Base-by-base conservation (phyloP, 2,329 filamentous ascomycete genomes). In the Aspergillus carbonarius region DNA sequence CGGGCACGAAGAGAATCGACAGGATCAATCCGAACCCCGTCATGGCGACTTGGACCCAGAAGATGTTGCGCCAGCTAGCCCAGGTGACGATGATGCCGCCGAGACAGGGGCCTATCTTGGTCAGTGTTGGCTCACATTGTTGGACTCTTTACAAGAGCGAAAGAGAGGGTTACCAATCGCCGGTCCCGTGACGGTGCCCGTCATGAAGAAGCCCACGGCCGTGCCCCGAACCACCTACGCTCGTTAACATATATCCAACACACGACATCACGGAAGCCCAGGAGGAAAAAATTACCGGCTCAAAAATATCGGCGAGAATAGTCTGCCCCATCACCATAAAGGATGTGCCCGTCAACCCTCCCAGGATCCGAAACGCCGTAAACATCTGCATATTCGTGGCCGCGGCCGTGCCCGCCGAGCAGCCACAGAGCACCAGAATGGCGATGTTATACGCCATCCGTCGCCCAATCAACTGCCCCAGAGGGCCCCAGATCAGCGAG, bases 71-170 rank as follows among this genome's bases (percentile, higher is more conserved):
- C 90, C 90, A 93, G 3, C 81, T 83, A 4, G 82, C 80, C 71
- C 86, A 92, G 0, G 89, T 92, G 35, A 93, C 89, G 54, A 93
- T 90, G 54, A 92, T 85, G 34, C 90, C 90, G 27, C 89, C 89
- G 9, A 92, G 78, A 66, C 91, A 89, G 9, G 76, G 75, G 7
- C 71, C 72, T 74, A 46, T 2, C 13, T 5, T 30, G 32, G 20
- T 39, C 20, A 27, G 17, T 35, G 12, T 18, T 20, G 34, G 17
- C 18, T 30, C 32, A 23, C 5, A n/a, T 23, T 23, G 23, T 23
- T 23, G 23, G 23, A 23, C 3, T n/a, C n/a, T n/a, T n/a, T 23
- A 23, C 5, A 23, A 23, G 23, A 23, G 23, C 3, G 23, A 23
- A 5, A 23, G 23, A 23, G 23, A 40, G 3, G 17, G 17, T 7